Percentiles rank a stretch among this genome's conserved stretches.
phyloP scores from a whole-genome alignment of 306 rosid species.

The Lathyrus sativus region DNA sequence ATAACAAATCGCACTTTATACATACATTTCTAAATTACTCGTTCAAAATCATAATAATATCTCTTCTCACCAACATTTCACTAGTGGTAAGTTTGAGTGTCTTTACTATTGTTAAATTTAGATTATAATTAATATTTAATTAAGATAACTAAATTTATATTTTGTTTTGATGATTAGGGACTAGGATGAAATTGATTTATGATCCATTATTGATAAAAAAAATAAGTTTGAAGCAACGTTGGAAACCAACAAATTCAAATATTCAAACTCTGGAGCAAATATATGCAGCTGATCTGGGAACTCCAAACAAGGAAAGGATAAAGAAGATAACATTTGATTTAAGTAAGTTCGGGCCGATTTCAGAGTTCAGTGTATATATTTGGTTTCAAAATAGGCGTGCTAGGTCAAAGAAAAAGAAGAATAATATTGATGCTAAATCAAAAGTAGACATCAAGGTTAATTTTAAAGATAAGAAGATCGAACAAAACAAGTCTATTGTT shows the following conservation, averaged over 20 bases:
- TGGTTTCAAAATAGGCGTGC: too few species aligned
- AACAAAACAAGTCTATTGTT: conserved; percentile 54
- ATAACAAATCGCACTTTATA: conserved; percentile 73
- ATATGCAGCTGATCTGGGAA: conserved; percentile 76
- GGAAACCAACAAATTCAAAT: conserved; percentile 84
- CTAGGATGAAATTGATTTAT: conserved; percentile 73
- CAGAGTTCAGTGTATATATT: too few species aligned
- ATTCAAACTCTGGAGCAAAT: conserved; percentile 83
- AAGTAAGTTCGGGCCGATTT: conserved; percentile 82
- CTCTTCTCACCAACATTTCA: conserved; percentile 67
- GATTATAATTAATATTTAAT: conserved; percentile 45
- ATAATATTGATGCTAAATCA: conserved; percentile 51
- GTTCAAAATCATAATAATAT: conserved; percentile 59
- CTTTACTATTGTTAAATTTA: too few species aligned
- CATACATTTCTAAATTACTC: conserved; percentile 71
- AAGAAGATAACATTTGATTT: conserved; percentile 85
- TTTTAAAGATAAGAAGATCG: conserved; percentile 84
- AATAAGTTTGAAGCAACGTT: conserved; percentile 77
- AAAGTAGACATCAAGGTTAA: conserved; percentile 83
- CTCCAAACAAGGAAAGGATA: conserved; percentile 93
- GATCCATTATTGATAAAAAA: conserved; percentile 71
- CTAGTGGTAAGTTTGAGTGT: conserved; percentile 39
- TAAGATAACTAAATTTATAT: background rate
- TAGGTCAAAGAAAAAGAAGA: conserved; percentile 79
- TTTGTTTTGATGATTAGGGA: conserved; percentile 51